Conservation (phyloP, 306 rosid genomes). For the Trifolium subterraneum region DNA sequence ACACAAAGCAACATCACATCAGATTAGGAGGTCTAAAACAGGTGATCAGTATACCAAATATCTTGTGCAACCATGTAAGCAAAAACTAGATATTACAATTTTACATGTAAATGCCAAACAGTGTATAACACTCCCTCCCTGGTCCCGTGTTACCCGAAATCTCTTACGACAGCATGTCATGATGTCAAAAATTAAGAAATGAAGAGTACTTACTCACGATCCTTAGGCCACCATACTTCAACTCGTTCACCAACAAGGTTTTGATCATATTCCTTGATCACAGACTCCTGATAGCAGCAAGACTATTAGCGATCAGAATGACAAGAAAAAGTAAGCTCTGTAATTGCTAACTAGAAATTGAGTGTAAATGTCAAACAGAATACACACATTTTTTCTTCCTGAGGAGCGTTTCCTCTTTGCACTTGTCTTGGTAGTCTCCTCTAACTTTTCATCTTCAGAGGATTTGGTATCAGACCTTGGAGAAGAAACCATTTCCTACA, state of each 20-base stretch:
- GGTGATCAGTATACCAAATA: not conserved
- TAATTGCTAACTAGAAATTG: slow-evolving; percentile 33
- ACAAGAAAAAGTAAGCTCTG: slow-evolving; percentile 24
- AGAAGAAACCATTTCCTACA: slow-evolving; percentile 55
- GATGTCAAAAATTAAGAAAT: slow-evolving; percentile 24
- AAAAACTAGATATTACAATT: slow-evolving; percentile 23
- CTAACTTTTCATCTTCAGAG: slow-evolving; percentile 49
- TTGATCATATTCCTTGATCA: slow-evolving; percentile 54
- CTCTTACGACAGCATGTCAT: slow-evolving; percentile 19
- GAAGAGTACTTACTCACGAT: slow-evolving; percentile 63
- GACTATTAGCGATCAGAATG: slow-evolving; percentile 17
- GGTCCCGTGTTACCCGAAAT: slow-evolving; percentile 22
- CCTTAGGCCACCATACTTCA: slow-evolving; percentile 91
- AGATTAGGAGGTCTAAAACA: slow-evolving; percentile 22
- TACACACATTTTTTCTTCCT: slow-evolving; percentile 62
- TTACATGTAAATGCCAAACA: not conserved
- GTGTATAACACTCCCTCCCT: slow-evolving; percentile 22
- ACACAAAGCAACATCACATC: slow-evolving; percentile 10
- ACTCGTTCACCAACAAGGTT: slow-evolving; percentile 66
- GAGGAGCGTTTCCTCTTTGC: slow-evolving; percentile 69
- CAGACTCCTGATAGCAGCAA: slow-evolving; percentile 56
- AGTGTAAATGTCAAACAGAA: not conserved
- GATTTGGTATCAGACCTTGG: slow-evolving; percentile 58
- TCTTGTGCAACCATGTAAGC: not conserved
- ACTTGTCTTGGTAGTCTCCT: slow-evolving; percentile 61